Evolutionary conservation across 495 filamentous ascomycete genomes (phyloP).

Genomic region (Lasiosphaeria ovina): DNA sequence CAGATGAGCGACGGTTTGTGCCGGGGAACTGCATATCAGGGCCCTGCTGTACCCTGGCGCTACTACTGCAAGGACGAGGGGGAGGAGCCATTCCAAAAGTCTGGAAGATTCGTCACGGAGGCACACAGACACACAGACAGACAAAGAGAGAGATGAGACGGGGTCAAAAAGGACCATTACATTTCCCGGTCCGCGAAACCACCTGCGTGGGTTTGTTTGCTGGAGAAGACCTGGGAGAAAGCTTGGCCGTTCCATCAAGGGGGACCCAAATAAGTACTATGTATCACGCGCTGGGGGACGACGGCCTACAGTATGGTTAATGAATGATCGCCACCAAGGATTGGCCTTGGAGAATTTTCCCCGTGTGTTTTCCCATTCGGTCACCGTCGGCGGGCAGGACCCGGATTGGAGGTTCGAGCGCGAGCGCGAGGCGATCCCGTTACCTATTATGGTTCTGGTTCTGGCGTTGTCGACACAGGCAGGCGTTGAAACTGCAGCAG

Average conservation of each 20-base stretch:
- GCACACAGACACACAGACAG: not conserved
- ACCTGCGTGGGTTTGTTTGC: not conserved
- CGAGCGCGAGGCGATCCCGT: no score
- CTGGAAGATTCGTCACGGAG: no score
- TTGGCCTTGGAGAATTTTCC: not conserved
- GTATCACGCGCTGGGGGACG: not conserved
- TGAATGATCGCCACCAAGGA: slow-evolving; percentile 17
- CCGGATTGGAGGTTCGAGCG: slow-evolving; percentile 1
- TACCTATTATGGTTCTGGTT: not conserved
- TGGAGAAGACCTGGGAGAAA: not conserved
- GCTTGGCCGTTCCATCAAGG: not conserved
- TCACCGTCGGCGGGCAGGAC: not conserved
- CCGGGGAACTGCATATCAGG: no score
- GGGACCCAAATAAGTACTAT: not conserved
- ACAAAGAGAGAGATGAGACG: not conserved
- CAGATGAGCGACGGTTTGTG: no score
- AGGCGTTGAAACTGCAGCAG: slow-evolving; percentile 27
- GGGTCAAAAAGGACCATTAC: not conserved
- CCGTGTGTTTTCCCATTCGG: not conserved
- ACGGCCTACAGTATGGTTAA: not conserved
- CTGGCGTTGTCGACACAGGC: slow-evolving; percentile 2
- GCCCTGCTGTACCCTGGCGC: no score
- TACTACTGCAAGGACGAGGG: not conserved
- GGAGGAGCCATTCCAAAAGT: not conserved
- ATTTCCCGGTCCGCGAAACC: not conserved